Conservation (phyloP, 1,284 basidiomycete species). For the Leccinum angustisporum region DNA sequence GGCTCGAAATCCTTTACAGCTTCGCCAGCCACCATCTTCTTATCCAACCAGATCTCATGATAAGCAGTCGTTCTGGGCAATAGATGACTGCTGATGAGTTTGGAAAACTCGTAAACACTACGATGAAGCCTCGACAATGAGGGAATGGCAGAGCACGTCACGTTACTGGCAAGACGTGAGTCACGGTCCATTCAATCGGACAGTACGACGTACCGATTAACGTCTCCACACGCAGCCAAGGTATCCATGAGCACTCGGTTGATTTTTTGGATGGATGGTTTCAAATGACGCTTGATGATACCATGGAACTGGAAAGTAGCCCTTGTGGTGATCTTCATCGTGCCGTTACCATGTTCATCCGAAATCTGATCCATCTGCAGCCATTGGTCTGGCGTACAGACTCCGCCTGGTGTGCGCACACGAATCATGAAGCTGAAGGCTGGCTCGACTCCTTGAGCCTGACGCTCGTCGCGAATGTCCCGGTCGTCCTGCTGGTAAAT, state of each 20-base stretch:
- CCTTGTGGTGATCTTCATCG: slow-evolving; percentile 97
- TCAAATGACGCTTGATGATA: slow-evolving; percentile 95
- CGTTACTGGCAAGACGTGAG: slow-evolving; percentile 59
- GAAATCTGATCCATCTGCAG: slow-evolving; percentile 90
- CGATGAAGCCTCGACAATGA: slow-evolving; percentile 82
- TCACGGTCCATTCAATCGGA: background rate
- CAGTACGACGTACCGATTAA: slow-evolving; percentile 70
- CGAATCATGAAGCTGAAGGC: slow-evolving; percentile 99
- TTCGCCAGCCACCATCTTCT: slow-evolving; percentile 90
- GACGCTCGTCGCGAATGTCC: slow-evolving; percentile 96
- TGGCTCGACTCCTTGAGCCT: slow-evolving; percentile 90
- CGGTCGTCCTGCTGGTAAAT: slow-evolving; percentile 98
- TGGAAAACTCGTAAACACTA: slow-evolving; percentile 85
- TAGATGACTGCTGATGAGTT: slow-evolving; percentile 82
- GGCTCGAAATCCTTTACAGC: slow-evolving; percentile 91
- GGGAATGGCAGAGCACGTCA: slow-evolving; percentile 92
- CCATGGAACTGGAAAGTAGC: slow-evolving; percentile 99
- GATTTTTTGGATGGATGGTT: slow-evolving; percentile 95
- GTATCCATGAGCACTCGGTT: slow-evolving; percentile 93
- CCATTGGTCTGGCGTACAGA: slow-evolving; percentile 93
- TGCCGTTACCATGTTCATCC: slow-evolving; percentile 91
- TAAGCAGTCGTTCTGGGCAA: slow-evolving; percentile 93
- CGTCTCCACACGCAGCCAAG: slow-evolving; percentile 97
- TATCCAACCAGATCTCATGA: slow-evolving; percentile 99
- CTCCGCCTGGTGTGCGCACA: slow-evolving; percentile 93